These are phyloP conservation scores for Ziziphus jujuba DNA, from an alignment of 306 rosid species.

Conservation along the genomic window DNA sequence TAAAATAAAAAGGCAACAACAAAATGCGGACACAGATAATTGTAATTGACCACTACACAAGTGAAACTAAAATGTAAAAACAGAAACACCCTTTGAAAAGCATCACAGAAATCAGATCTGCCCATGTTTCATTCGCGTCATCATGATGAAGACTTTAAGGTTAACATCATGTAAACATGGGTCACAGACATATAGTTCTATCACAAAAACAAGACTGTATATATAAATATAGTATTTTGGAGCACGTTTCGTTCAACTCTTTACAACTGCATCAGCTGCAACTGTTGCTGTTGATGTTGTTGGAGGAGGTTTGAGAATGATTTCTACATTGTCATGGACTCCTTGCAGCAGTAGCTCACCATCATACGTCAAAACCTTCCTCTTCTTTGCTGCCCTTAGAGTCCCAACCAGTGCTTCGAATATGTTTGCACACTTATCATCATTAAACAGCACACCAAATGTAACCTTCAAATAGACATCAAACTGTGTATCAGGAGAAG, in stretches of 20 bases:
- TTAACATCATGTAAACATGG: background rate
- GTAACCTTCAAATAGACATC: slow-evolving; percentile 54
- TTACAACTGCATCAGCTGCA: slow-evolving; percentile 32
- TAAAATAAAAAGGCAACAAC: too few relatives aligned
- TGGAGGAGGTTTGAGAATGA: slow-evolving; percentile 60
- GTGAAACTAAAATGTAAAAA: too few relatives aligned
- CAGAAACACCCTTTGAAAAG: too few relatives aligned
- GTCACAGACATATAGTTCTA: background rate
- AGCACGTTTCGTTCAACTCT: slow-evolving; percentile 14
- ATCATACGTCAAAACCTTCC: slow-evolving; percentile 64
- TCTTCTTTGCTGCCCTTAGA: slow-evolving; percentile 81
- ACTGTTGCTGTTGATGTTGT: slow-evolving; percentile 15
- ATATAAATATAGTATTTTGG: background rate
- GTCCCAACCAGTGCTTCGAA: slow-evolving; percentile 95
- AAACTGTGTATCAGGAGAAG: background rate
- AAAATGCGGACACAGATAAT: too few relatives aligned
- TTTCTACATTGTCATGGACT: slow-evolving; percentile 91
- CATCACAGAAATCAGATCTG: too few relatives aligned
- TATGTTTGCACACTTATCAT: slow-evolving; percentile 85
- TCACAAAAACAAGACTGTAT: background rate
- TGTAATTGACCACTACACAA: too few relatives aligned
- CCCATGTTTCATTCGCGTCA: too few relatives aligned
- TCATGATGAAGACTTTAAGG: too few relatives aligned
- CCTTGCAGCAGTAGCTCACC: slow-evolving; percentile 95
- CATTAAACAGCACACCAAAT: slow-evolving; percentile 78